Evolutionary conservation across 2,329 filamentous ascomycete species (phyloP).

Genomic region (Lasiodiplodia gonubiensis): DNA sequence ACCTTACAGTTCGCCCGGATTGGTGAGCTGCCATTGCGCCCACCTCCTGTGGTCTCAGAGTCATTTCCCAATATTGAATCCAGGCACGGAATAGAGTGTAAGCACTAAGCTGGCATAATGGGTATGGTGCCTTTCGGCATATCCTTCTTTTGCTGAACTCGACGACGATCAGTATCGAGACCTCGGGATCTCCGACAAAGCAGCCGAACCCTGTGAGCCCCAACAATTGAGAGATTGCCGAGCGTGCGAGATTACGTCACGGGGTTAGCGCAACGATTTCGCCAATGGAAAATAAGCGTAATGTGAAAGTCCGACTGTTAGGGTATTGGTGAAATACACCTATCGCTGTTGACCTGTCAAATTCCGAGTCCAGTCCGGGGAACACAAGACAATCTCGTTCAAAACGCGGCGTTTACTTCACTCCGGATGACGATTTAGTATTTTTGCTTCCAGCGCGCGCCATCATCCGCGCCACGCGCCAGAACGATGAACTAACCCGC

Average conservation of each 20-base stretch:
- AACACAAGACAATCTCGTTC: not conserved
- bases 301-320: not conserved
- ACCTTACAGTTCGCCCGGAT: not conserved
- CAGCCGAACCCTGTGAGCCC: not conserved
- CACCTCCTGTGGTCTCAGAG: not conserved
- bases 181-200: not conserved
- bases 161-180: not conserved
- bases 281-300: not conserved
- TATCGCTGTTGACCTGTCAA: not conserved
- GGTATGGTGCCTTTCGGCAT: not conserved
- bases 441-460: slow-evolving; percentile 4
- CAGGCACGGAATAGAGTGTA: not conserved
- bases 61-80: not conserved
- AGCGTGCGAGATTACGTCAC: not conserved
- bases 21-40: not conserved
- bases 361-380: too few species aligned
- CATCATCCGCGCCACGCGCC: not conserved
- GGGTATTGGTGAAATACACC: not conserved
- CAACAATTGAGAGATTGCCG: not conserved
- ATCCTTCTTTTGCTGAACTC: not conserved
- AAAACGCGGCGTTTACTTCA: not conserved
- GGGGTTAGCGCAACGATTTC: not conserved
- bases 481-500: slow-evolving; percentile 14
- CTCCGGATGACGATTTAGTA: slow-evolving; percentile 10
- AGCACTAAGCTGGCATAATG: not conserved